phyloP scores from a whole-genome alignment of 140 eudicot species.

The Ambrosia hybrid region DNA sequence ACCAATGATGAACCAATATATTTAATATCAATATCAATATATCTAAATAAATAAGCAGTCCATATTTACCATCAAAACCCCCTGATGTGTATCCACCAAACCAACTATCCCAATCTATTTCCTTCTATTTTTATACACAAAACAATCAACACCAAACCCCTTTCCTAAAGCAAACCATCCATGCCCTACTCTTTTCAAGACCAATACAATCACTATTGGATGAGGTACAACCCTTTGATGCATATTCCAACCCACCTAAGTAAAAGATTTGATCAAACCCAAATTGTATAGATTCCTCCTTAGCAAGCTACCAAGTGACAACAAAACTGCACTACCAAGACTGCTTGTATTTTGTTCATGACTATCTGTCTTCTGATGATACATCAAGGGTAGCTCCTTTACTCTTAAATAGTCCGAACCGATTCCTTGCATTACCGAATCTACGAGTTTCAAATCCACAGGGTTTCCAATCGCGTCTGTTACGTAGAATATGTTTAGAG shows the following conservation, averaged over 20 bases:
- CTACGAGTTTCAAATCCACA: slow-evolving; percentile 58
- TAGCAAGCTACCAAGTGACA: slow-evolving; percentile 78
- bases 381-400: slow-evolving; percentile 65
- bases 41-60: background rate
- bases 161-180: slow-evolving; percentile 1
- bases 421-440: slow-evolving; percentile 56
- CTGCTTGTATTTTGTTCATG: slow-evolving; percentile 48
- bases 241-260: slow-evolving; percentile 20
- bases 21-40: background rate
- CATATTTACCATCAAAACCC: slow-evolving; percentile 21
- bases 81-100: slow-evolving; percentile 33
- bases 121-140: slow-evolving; percentile 31
- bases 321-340: slow-evolving; percentile 65
- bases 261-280: slow-evolving; percentile 80
- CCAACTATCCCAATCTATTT: slow-evolving; percentile 28
- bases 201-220: background rate
- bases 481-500: slow-evolving; percentile 62
- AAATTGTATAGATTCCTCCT: slow-evolving; percentile 73
- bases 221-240: slow-evolving; percentile 9
- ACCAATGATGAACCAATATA: background rate
- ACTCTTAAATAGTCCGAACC: slow-evolving; percentile 60
- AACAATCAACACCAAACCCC: slow-evolving; percentile 10
- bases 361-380: slow-evolving; percentile 42
- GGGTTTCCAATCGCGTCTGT: slow-evolving; percentile 76
- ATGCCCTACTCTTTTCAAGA: background rate